Evolutionary conservation across 2,329 filamentous ascomycete genomes (phyloP).

Genomic region (Sphaerostilbella broomeana): DNA sequence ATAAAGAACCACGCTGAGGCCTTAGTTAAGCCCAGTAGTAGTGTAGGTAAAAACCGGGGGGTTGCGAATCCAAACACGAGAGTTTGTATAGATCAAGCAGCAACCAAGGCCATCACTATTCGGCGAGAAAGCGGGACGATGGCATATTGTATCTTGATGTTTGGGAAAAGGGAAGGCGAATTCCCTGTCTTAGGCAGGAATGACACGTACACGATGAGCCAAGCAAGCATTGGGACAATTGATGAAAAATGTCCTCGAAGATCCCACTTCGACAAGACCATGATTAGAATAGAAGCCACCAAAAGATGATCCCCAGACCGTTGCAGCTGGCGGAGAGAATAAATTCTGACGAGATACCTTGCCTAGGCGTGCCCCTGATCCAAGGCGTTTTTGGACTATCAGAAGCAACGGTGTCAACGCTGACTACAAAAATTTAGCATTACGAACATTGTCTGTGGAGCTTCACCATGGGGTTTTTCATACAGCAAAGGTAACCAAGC

Average conservation of each 20-base stretch:
- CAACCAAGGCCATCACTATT: slow-evolving; percentile 15
- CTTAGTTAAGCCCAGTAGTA: slow-evolving; percentile 25
- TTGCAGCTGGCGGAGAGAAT: slow-evolving; percentile 1
- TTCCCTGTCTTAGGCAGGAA: slow-evolving; percentile 13
- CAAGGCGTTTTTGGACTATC: slow-evolving; percentile 6
- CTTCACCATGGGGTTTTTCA: neutral
- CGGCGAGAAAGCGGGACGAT: slow-evolving; percentile 21
- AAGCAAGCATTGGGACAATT: slow-evolving; percentile 20
- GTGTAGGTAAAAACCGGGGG: slow-evolving; percentile 8
- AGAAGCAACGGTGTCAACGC: slow-evolving; percentile 20
- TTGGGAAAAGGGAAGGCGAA: neutral
- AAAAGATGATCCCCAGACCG: neutral
- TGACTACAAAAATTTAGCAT: slow-evolving; percentile 15
- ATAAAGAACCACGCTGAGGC: slow-evolving; percentile 30
- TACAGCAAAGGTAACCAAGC: slow-evolving; percentile 10
- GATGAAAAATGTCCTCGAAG: slow-evolving; percentile 19
- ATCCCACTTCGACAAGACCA: slow-evolving; percentile 25
- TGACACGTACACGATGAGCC: slow-evolving; percentile 25
- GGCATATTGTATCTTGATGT: slow-evolving; percentile 21
- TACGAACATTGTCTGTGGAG: neutral
- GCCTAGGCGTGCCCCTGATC: neutral
- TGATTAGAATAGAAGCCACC: slow-evolving; percentile 1
- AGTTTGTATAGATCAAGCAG: slow-evolving; percentile 17
- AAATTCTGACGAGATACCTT: neutral
- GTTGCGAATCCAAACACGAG: slow-evolving; percentile 20